These are phyloP conservation scores for Russula dissimulans DNA, from an alignment of 768 basidiomycete species.

Conservation along the genomic window DNA sequence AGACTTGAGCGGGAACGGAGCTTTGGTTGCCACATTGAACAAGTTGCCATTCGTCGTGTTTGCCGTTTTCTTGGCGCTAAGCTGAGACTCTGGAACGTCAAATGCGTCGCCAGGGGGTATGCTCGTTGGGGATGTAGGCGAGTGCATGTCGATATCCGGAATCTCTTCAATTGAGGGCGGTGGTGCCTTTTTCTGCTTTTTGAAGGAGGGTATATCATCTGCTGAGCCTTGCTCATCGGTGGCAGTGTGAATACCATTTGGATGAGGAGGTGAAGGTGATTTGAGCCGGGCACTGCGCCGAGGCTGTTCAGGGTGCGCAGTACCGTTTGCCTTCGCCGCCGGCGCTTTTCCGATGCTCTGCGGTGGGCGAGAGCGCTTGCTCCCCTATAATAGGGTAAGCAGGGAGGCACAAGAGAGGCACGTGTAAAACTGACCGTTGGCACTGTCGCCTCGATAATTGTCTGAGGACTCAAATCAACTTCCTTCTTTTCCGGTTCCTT, in stretches of 20 bases:
- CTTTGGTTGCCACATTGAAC: conserved; percentile 19
- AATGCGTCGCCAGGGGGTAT: conserved; percentile 32
- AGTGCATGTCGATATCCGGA: conserved; percentile 28
- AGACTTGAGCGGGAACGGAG: conserved; percentile 34
- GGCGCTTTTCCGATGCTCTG: conserved; percentile 37
- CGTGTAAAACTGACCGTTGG: conserved; percentile 41
- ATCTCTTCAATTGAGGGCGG: conserved; percentile 26
- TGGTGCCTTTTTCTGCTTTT: conserved; percentile 39
- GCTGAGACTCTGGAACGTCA: conserved; percentile 30
- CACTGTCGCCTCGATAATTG: conserved; percentile 68
- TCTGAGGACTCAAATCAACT: conserved; percentile 40
- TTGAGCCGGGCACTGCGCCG: conserved; percentile 22
- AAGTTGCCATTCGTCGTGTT: conserved; percentile 19
- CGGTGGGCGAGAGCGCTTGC: conserved; percentile 70
- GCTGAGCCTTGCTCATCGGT: conserved; percentile 22
- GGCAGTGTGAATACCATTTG: conserved; percentile 3
- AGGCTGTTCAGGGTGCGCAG: conserved; percentile 13
- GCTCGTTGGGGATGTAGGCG: conserved; percentile 15
- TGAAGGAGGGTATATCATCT: conserved; percentile 32
- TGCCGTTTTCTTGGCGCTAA: conserved; percentile 12
- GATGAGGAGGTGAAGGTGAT: conserved; percentile 16
- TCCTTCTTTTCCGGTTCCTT: conserved; percentile 22
- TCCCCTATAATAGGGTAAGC: conserved; percentile 41
- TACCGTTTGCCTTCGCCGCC: conserved; percentile 16
- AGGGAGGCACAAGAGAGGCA: neutral